Base-by-base conservation (phyloP, 2,329 filamentous ascomycete genomes). In the Cladosporium cucumerinum region DNA sequence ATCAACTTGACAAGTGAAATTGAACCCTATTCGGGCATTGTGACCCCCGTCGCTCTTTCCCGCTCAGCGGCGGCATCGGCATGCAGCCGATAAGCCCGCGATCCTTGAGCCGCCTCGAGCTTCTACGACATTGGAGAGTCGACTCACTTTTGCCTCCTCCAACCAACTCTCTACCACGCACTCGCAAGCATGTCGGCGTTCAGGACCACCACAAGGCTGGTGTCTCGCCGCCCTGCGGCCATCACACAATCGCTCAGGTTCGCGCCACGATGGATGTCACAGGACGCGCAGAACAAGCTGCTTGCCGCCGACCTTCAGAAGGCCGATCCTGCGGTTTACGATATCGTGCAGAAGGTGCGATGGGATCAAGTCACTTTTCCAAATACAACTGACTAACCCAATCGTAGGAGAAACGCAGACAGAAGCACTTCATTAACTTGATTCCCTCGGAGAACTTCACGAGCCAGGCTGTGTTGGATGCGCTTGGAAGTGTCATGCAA, bases 401-500 rank as follows among this genome's bases (percentile, higher is more conserved):
- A 54, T 28, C 60, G 64, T 68, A 97, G 92, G 95, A 99, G 84
- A 98, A 98, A 86, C 86, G 86, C 71, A 87, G 95, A 71, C 95
- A 99, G 80, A 96, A 97, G 80, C 93, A 98, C 79, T 99, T 97
- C 75, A 97, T 99, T 82, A 98, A 98, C 79, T 84, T 97, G 65
- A 97, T 97, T 70, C 93, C 93, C 23, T 97, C 93, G 7, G 93
- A 97, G 81, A 97, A 97, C 82, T 96, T 97, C 75, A 97, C 93
- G 28, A 96, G 93, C 8, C 91, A 96, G 78, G 92, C 93, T 32
- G 93, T 97, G 23, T 86, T 97, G 64, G 93, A 97, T 83, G 92
- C 93, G 36, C 83, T 97, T 66, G 93, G 93, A 70, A 96, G 92
- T 82, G 90, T 93, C 62, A 97, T 97, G 93, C 93, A 96, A 79